Evolutionary conservation across 495 filamentous ascomycete genomes (phyloP).

Genomic region (Penicillium atrosanguineum): DNA sequence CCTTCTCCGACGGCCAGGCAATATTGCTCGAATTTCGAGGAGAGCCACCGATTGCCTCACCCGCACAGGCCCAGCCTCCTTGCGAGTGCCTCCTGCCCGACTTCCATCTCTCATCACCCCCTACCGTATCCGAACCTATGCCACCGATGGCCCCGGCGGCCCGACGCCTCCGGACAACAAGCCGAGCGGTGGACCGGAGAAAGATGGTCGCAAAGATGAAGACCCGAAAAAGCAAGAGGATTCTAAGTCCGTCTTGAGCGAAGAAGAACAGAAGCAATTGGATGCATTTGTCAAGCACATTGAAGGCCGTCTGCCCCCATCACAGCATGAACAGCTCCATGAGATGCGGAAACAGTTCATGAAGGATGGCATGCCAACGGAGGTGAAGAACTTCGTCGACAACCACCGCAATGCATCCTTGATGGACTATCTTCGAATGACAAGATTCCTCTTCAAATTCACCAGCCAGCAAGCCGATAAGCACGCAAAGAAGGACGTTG

Average conservation of each 20-base stretch:
- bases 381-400: conserved; percentile 32
- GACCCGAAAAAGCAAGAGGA: conserved; percentile 33
- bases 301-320: conserved; percentile 26
- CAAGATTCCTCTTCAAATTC: conserved; percentile 37
- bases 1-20: conserved; percentile 63
- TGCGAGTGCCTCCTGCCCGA: conserved; percentile 34
- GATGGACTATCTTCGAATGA: conserved; percentile 38
- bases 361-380: conserved; percentile 32
- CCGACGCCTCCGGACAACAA: conserved; percentile 48
- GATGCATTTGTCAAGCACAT: conserved; percentile 31
- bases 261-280: conserved; percentile 36
- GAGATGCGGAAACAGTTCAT: conserved; percentile 31
- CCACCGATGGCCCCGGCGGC: conserved; percentile 46
- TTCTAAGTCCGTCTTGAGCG: conserved; percentile 29
- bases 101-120: conserved; percentile 46
- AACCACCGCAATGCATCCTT: conserved; percentile 35
- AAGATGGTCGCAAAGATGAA: conserved; percentile 28
- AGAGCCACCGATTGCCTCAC: conserved; percentile 46
- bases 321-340: conserved; percentile 29
- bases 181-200: conserved; percentile 21
- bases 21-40: conserved; percentile 60
- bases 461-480: conserved; percentile 46
- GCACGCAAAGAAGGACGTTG: conserved; percentile 43
- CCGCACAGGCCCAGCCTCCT: conserved; percentile 38
- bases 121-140: conserved; percentile 53